These are phyloP conservation scores for Amylostereum areolatum DNA, from an alignment of 1,284 basidiomycete species.

Conservation along the genomic window DNA sequence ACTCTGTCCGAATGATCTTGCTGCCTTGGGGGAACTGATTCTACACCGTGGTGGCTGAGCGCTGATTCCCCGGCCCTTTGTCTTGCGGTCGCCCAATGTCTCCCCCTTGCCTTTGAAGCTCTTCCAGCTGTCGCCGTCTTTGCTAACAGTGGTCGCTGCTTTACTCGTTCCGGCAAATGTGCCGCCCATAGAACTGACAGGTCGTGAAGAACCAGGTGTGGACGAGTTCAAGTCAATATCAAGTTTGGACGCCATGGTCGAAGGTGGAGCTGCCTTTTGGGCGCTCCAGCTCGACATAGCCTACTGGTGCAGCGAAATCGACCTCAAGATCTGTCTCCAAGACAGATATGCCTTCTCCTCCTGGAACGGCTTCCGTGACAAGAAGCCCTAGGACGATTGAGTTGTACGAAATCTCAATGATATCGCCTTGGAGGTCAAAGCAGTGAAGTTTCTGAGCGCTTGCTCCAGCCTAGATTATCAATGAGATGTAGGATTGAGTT, in stretches of 20 bases:
- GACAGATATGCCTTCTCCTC: constrained; percentile 84
- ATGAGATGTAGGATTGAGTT: not conserved
- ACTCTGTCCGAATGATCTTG: constrained; percentile 89
- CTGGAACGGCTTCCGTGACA: constrained; percentile 91
- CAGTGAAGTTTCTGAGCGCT: constrained; percentile 91
- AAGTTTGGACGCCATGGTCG: constrained; percentile 96
- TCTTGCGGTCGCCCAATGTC: constrained; percentile 81
- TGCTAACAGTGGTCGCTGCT: constrained; percentile 48
- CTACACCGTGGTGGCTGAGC: constrained; percentile 74
- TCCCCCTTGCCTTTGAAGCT: constrained; percentile 93
- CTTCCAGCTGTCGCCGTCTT: constrained; percentile 78
- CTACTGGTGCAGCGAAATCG: constrained; percentile 72
- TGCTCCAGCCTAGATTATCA: constrained; percentile 75
- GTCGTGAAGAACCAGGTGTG: constrained; percentile 76
- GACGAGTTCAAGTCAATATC: constrained; percentile 88
- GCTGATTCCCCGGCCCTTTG: constrained; percentile 90
- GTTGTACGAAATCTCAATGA: constrained; percentile 90
- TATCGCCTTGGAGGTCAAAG: constrained; percentile 80
- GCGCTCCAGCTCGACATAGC: constrained; percentile 86
- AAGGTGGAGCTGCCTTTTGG: constrained; percentile 72
- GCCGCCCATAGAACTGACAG: constrained; percentile 67
- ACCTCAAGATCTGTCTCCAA: constrained; percentile 96
- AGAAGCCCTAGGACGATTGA: constrained; percentile 92
- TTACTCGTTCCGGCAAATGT: constrained; percentile 49
- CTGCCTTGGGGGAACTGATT: constrained; percentile 76